A percentile compares a stretch with the other conserved stretches of the same genome.
Conservation (phyloP, 2,329 filamentous ascomycete genomes). For the Lachnellula subtilissima region DNA sequence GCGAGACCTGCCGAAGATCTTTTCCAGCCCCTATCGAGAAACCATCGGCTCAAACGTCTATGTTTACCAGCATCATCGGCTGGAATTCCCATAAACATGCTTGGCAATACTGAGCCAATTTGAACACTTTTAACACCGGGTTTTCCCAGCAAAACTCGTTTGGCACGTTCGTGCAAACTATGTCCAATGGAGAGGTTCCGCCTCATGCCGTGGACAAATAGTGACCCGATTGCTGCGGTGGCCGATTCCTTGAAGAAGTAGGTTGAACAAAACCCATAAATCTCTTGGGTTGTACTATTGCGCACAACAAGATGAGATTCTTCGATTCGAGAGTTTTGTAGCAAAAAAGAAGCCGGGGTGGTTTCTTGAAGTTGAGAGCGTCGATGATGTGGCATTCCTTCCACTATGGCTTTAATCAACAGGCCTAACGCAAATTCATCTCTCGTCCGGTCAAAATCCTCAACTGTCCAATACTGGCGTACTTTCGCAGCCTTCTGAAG, state of each 20-base stretch:
- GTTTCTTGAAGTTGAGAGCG: slow-evolving; percentile 60
- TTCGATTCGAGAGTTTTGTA: slow-evolving; percentile 56
- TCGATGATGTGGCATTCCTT: slow-evolving; percentile 60
- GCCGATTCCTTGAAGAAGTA: slow-evolving; percentile 55
- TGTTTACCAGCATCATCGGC: slow-evolving; percentile 50
- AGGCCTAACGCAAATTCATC: slow-evolving; percentile 70
- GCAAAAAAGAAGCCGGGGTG: slow-evolving; percentile 69
- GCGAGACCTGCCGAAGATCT: slow-evolving; percentile 57
- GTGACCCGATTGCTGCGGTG: slow-evolving; percentile 67
- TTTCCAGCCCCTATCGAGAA: slow-evolving; percentile 87
- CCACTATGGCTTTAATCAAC: slow-evolving; percentile 65
- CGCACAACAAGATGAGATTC: slow-evolving; percentile 88
- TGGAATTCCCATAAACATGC: slow-evolving; percentile 82
- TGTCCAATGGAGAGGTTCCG: slow-evolving; percentile 86
- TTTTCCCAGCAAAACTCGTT: slow-evolving; percentile 71
- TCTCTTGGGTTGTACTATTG: slow-evolving; percentile 83
- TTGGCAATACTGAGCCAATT: slow-evolving; percentile 74
- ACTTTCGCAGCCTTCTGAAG: slow-evolving; percentile 83
- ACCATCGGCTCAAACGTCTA: slow-evolving; percentile 61
- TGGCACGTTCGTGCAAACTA: slow-evolving; percentile 79
- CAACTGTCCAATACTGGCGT: slow-evolving; percentile 92
- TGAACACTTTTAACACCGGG: slow-evolving; percentile 74
- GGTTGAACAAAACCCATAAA: slow-evolving; percentile 90
- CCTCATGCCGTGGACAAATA: slow-evolving; percentile 86
- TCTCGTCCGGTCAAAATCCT: slow-evolving; percentile 65